A percentile compares a stretch with the other conserved stretches of the same genome.
These are phyloP conservation scores for Hanseniaspora guilliermondii DNA, from an alignment of 805 yeast genomes.

Conservation along the genomic window DNA sequence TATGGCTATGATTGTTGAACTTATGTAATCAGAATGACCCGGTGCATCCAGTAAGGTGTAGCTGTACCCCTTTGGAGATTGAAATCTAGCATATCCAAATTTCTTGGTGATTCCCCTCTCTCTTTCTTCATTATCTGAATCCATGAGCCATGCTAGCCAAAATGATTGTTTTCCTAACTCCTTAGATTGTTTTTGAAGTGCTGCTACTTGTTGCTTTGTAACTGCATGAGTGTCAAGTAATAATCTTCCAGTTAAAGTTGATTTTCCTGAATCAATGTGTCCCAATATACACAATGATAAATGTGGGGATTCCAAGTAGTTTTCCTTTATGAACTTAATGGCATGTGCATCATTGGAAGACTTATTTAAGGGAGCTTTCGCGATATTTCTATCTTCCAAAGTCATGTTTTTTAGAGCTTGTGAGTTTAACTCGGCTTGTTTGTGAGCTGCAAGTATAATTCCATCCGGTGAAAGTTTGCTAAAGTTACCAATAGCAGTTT, in stretches of 20 bases:
- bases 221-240: constrained; percentile 89
- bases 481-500: constrained; percentile 40
- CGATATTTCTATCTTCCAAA: constrained; percentile 3
- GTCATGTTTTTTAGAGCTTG: constrained; percentile 19
- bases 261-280: constrained; percentile 98
- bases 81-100: constrained; percentile 93
- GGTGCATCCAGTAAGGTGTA: constrained; percentile 98
- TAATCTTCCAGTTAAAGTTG: constrained; percentile 96
- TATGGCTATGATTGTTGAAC: constrained; percentile 98
- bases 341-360: constrained; percentile 15
- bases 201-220: constrained; percentile 90
- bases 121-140: constrained; percentile 95
- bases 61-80: constrained; percentile 74
- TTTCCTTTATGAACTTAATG: constrained; percentile 32
- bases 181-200: constrained; percentile 92
- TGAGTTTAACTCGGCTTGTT: constrained; percentile 29
- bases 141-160: constrained; percentile 99
- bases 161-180: constrained; percentile 98
- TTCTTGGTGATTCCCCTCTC: constrained; percentile 97
- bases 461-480: constrained; percentile 77
- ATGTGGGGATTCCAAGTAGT: constrained; percentile 84
- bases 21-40: constrained; percentile 96
- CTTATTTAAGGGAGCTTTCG: constrained; percentile 13
- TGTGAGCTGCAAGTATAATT: constrained; percentile 46
- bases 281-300: constrained; percentile 95